Percentiles rank a stretch among this genome's conserved stretches.
Conservation (phyloP, 1,139 yeast genomes). For the Spencermartinsiella ligniputridi region DNA sequence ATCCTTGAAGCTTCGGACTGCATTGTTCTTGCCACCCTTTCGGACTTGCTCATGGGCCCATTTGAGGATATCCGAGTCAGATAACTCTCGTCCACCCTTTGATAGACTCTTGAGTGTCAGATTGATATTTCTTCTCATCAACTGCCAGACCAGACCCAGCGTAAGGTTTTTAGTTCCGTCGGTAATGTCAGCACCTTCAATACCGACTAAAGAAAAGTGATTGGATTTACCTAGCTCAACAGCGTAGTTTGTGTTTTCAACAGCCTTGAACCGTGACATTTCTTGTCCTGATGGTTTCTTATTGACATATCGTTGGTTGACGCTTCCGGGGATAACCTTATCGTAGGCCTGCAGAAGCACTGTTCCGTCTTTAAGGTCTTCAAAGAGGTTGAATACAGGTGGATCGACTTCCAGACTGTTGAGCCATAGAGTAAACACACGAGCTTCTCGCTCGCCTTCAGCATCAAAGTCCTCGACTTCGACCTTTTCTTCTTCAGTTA, state of each 20-base stretch:
- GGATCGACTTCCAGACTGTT: constrained; percentile 96
- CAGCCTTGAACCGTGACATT: constrained; percentile 84
- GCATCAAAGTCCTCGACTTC: constrained; percentile 90
- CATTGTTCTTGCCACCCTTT: constrained; percentile 71
- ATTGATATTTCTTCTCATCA: constrained; percentile 93
- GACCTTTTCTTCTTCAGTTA: constrained; percentile 85
- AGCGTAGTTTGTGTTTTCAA: constrained; percentile 94
- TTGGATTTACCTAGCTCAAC: constrained; percentile 93
- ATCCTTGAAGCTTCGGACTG: constrained; percentile 83
- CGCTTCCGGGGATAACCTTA: constrained; percentile 91
- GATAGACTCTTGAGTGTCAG: constrained; percentile 74
- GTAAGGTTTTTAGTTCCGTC: constrained; percentile 90
- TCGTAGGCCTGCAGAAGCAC: constrained; percentile 89
- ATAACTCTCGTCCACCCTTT: constrained; percentile 64
- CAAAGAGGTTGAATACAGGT: constrained; percentile 84
- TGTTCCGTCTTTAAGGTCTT: constrained; percentile 92
- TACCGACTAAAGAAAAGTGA: constrained; percentile 90
- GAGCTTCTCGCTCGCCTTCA: constrained; percentile 98
- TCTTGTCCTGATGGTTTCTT: constrained; percentile 76
- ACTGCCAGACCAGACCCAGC: constrained; percentile 96
- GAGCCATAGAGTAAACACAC: constrained; percentile 96
- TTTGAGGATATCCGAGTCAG: constrained; percentile 79
- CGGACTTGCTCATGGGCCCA: constrained; percentile 89
- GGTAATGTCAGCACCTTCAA: constrained; percentile 95
- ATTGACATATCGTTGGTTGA: constrained; percentile 74